phyloP scores from a whole-genome alignment of 306 rosid species.

The Casuarina cunninghamiana region DNA sequence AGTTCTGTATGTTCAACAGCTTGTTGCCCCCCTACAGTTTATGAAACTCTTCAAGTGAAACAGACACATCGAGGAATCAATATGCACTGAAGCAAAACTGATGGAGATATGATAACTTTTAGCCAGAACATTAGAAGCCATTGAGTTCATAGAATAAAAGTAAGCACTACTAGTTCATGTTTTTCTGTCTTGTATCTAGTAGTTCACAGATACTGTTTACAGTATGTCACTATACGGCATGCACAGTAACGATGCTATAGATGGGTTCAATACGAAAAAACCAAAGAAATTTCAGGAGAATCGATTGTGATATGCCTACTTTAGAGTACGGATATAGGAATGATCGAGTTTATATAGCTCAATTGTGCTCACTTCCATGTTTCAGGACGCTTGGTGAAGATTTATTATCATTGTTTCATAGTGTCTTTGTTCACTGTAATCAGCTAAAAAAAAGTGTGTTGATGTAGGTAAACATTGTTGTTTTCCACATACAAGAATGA shows the following conservation, averaged over 20 bases:
- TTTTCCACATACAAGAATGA: background rate
- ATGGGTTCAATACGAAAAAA: background rate
- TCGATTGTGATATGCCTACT: background rate
- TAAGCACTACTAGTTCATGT: background rate
- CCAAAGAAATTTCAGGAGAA: background rate
- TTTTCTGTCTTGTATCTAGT: background rate
- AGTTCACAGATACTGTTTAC: conserved; percentile 19
- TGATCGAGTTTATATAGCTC: background rate
- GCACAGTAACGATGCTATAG: background rate
- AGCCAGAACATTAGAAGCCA: background rate
- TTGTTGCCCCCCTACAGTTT: conserved; percentile 44
- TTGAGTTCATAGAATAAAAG: background rate
- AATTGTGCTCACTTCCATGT: background rate
- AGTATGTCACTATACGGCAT: conserved; percentile 20
- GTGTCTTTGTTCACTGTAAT: background rate
- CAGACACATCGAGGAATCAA: conserved; percentile 1
- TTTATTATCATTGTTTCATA: background rate
- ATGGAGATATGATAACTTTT: background rate
- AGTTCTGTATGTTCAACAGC: conserved; percentile 44
- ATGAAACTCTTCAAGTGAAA: conserved; percentile 1
- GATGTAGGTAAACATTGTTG: background rate
- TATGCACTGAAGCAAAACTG: background rate
- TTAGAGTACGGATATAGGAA: background rate
- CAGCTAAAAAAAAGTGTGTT: background rate
- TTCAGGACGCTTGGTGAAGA: background rate